Evolutionary conservation across 257 asterid genomes (phyloP), one percentile per base, ranked within the genome.

Genomic region (Solanum tarijense): DNA sequence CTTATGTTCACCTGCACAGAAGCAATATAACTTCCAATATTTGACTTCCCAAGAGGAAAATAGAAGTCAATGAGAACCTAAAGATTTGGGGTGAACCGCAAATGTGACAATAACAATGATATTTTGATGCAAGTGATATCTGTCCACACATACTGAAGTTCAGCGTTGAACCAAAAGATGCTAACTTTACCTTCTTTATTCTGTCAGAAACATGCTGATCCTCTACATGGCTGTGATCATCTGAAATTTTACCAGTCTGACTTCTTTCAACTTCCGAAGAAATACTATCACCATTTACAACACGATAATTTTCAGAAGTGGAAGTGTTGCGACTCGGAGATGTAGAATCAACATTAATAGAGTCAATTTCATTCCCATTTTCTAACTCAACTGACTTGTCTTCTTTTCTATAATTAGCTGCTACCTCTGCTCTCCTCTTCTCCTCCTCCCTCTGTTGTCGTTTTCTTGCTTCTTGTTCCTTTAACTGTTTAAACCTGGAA

Each of bases 391-490:
- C 87, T 35, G 86, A 12, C 71, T 55, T 85, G 38, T 36, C 86
- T 82, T 90, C 90, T 85, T 88, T 88, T 71, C 87, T 83, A 82
- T 34, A 34, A 34, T 83, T 89, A 29, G 88, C 86, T 52, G 92
- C 92, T 91, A 84, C 95, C 89, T 90, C 93, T 20, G 90, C 89
- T 89, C 91, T 93, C 89, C 89, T 93, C 83, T 76, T 91, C 87
- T 94, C 98, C 91, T 93, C 99, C 91, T 96, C 98, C 88, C 84
- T 94, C 91, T 93, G 95, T 83, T 78, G 87, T 88, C 90, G 92
- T 87, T 86, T 92, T 84, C 82, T 93, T 87, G 95, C 96, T 91
- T 97, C 99, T 93, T 97, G 95, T 93, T 95, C 99, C 90, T 97
- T 97, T 60, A 97, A 89, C 89, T 92, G 98, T 90, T 89, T 97